Base-by-base conservation (phyloP, 345 rosid species). In the Salix exigua region DNA sequence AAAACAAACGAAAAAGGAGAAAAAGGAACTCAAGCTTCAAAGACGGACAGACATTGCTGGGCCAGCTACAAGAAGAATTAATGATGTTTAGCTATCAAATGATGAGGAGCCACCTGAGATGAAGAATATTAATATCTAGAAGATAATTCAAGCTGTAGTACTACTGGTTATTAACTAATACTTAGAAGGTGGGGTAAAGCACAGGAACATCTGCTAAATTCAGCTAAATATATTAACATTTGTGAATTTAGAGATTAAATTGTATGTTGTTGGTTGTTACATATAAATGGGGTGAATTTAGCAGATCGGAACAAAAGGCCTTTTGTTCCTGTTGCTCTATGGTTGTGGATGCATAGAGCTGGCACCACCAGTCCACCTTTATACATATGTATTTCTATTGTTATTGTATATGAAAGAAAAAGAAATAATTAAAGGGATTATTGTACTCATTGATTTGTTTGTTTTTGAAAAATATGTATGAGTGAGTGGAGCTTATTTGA, bases 161-260 rank as follows among this genome's bases (percentile, higher is more conserved):
- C 44, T 68, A 14, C 17, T 42, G 37, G n/a, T 64, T 12, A 31
- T 64, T 64, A 16, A 64, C 55, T 46, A 66, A 25, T 31, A 25
- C 23, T 64, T 46, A 42, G 65, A 68, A 75, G 75, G 63, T 44
- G 65, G 78, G 83, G 53, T 60, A 70, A 77, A 82, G 86, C 72
- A 61, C 87, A 77, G 87, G 91, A 88, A 88, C 91, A 90, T 75
- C 82, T 83, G 90, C 84, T 85, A 87, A 86, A 88, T 85, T 88
- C 71, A 78, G 85, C 80, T 60, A 64, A 69, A 68, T 63, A 63
- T 66, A 37, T 21, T 70, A 66, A 33, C 55, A n/a, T 10, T n/a
- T 62, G 38, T 23, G 60, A 26, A 14, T 26, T 72, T 66, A 58
- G 71, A 70, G 58, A 66, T 60, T 25, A 46, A 35, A 23, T n/a